Conservation (phyloP, 73 alveolate species). For the Stentor roeselii region DNA sequence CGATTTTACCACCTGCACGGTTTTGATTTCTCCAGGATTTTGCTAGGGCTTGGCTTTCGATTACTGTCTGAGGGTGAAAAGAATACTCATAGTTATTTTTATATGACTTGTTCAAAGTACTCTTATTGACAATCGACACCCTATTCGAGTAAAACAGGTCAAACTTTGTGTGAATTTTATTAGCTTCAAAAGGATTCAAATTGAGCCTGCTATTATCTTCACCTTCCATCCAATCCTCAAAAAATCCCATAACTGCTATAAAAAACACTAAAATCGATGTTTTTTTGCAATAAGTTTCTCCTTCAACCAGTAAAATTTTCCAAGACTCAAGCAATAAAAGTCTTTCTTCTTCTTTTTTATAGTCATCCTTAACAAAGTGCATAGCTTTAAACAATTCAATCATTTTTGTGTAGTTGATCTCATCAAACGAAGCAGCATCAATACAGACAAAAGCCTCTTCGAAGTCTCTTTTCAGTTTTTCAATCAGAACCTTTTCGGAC, state of each 20-base stretch:
- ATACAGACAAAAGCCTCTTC: background rate
- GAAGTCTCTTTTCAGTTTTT: conserved; percentile 5
- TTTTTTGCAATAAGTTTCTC: background rate
- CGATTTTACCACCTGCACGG: background rate
- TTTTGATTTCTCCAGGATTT: background rate
- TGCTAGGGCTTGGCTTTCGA: background rate
- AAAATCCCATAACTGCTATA: conserved; percentile 14
- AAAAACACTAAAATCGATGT: background rate
- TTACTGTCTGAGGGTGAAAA: background rate
- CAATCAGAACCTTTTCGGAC: conserved; percentile 16
- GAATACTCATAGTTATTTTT: background rate
- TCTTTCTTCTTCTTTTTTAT: conserved; percentile 6
- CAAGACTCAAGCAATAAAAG: background rate
- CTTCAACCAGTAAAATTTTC: background rate
- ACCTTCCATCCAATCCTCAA: conserved; percentile 1
- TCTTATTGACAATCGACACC: conserved; percentile 3
- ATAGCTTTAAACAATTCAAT: background rate
- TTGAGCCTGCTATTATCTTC: background rate
- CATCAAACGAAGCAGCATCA: background rate
- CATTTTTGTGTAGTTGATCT: background rate
- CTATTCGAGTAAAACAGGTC: background rate
- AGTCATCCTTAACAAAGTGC: background rate
- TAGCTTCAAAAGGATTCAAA: background rate
- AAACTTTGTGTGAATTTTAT: background rate
- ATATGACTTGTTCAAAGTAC: background rate